Conservation (phyloP, 2,329 filamentous ascomycete species). For the Aspergillus fischeri region DNA sequence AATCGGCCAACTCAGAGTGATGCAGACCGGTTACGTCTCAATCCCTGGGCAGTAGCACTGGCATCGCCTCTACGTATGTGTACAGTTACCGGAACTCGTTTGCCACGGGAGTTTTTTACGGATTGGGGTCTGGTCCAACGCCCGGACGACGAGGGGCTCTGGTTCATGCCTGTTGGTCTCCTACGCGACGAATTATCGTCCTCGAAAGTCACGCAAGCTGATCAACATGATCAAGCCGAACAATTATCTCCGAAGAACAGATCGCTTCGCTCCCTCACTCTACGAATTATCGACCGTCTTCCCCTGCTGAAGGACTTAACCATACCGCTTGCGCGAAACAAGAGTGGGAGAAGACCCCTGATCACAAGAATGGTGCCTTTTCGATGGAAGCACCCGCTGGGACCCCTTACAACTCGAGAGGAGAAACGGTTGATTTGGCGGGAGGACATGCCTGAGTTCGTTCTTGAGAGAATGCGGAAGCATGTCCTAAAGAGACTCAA, state of each 20-base stretch:
- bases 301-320: conserved; percentile 21
- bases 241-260: not conserved
- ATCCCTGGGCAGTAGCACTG: conserved; percentile 40
- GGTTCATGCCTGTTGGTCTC: conserved; percentile 32
- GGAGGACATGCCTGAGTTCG: conserved; percentile 44
- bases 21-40: conserved; percentile 27
- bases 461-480: conserved; percentile 36
- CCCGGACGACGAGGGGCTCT: conserved; percentile 22
- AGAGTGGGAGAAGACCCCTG: conserved; percentile 9
- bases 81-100: conserved; percentile 25
- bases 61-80: conserved; percentile 36
- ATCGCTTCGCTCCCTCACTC: conserved; percentile 13
- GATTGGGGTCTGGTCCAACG: conserved; percentile 35
- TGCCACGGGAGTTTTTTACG: conserved; percentile 31
- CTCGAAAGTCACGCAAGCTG: not conserved
- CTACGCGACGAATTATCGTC: conserved; percentile 28
- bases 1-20: conserved; percentile 21
- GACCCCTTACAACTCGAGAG: conserved; percentile 23
- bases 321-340: conserved; percentile 5
- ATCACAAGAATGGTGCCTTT: conserved; percentile 28
- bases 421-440: conserved; percentile 41
- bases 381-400: conserved; percentile 31
- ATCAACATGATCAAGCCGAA: not conserved
- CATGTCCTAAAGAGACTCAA: conserved; percentile 35
- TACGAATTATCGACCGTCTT: conserved; percentile 27